Base-by-base conservation (phyloP, 345 rosid species). In the Euphorbia tirucalli region DNA sequence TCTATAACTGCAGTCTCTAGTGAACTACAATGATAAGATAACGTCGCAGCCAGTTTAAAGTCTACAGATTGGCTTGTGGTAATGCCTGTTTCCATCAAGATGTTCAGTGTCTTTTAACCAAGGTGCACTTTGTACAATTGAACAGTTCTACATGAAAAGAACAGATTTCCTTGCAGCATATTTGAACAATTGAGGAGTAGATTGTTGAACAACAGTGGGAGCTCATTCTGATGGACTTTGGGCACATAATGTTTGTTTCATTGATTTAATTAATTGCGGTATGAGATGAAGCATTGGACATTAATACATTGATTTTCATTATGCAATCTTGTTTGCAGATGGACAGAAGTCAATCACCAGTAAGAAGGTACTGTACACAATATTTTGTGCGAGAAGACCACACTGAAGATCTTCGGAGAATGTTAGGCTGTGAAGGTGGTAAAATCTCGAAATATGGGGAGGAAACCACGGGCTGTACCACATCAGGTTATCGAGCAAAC, bases 311-410 rank as follows among this genome's bases (percentile, higher is more conserved):
- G n/a, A 60, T 64, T 43, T 60, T 71, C 44, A 24, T 25, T 16
- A 30, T 1, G 30, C 1, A 15, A 37, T 49, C 50, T 35, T 68
- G 32, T 76, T 72, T 77, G 50, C 80, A 91, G 92, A 68, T 71
- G 57, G 83, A 77, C 58, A 76, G 64, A 18, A 71, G 64, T 71
- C 82, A 78, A 56, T 74, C 84, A 76, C 71, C 81, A 43, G 78
- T 74, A 54, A 78, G 81, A 85, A 84, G 87, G 71, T 83, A 83
- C 74, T 87, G 93, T 68, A 78, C 88, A 57, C 88, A 71, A 49
- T 91, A 80, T 69, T 75, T 79, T 35, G 82, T 89, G 65, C 77
- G 77, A 56, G 83, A 78, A 71, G 86, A 83, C 78, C 77, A 69
- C 76, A 57, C 69, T 19, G 81, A 78, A 19, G 85, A 80, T n/a